Evolutionary conservation across 805 yeast genomes (phyloP), one percentile per base, ranked within the genome.

Genomic region (Danielia reshetovae): DNA sequence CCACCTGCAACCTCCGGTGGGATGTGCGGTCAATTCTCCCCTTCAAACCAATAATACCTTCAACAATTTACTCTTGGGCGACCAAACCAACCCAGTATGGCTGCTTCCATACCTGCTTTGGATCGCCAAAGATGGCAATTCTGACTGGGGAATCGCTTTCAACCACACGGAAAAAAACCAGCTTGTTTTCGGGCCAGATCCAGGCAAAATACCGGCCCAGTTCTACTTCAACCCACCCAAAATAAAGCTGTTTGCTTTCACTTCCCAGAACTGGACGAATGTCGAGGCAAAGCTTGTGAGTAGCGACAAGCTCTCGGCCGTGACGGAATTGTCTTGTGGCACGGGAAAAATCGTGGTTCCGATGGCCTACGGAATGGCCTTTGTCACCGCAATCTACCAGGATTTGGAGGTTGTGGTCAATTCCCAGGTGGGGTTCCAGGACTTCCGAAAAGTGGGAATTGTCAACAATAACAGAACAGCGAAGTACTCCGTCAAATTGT

Each of bases 51-150:
- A 85, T 56, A 84, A 85, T 51, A 85, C 85, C 51, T 85, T 79
- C 54, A 81, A 83, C 24, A 85, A 85, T 57, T 59, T 85, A 55
- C 57, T 85, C 8, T 67, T 85, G 23, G 87, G 72, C 1, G 69
- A 70, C 36, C 90, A 82, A 51, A 74, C 77, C 2, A 65, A 74
- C 37, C 85, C 90, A 0, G 72, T 79, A 0, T 85, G 89, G 88
- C 77, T 90, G 0, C 87, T 82, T 46, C 95, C 95, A 2, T 85
- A 84, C 51, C 75, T 85, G 19, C 60, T 83, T 5, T 85, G 89
- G 90, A 68, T 68, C 42, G 63, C 80, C 7, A 74, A 65, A 35
- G 70, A 64, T 26, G 62, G 60, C 2, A 56, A 51, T 5, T 62
- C 62, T 30, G 77, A 71, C 35, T 62, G 59, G 21, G 95, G 95